Conservation (phyloP, 78 protist genomes). For the Pigoraptor vietnamica region DNA sequence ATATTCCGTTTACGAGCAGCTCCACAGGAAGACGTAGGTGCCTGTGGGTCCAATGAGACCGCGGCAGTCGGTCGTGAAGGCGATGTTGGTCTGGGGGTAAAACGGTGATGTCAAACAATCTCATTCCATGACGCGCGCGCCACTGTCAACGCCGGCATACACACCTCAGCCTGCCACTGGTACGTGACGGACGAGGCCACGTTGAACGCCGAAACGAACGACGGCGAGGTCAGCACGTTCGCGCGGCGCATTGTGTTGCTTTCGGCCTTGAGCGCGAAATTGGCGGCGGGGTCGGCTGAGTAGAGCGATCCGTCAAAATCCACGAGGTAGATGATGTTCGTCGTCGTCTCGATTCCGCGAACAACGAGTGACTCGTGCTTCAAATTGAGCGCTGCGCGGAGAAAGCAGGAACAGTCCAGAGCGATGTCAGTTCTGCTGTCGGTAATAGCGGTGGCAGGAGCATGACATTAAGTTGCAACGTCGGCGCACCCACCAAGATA, state of each 20-base stretch:
- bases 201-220: not conserved
- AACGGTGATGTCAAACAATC: too few relatives aligned
- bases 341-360: not conserved
- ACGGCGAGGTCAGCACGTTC: not conserved
- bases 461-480: not conserved
- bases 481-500: not conserved
- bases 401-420: too few relatives aligned
- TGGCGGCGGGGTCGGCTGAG: not conserved
- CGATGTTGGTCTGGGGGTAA: not conserved
- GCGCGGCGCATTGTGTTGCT: not conserved
- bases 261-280: not conserved
- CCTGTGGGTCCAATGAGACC: not conserved
- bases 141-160: not conserved
- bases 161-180: not conserved
- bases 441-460: too few relatives aligned
- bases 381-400: not conserved
- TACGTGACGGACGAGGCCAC: not conserved
- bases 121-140: too few relatives aligned
- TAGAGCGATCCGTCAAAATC: not conserved
- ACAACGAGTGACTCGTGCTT: not conserved
- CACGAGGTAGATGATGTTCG: not conserved
- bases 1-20: too few relatives aligned
- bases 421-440: too few relatives aligned
- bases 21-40: not conserved
- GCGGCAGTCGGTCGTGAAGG: not conserved